Evolutionary conservation across 2,329 filamentous ascomycete genomes (phyloP), one percentile per base, ranked within the genome.

Genomic region (Talaromyces sp.): DNA sequence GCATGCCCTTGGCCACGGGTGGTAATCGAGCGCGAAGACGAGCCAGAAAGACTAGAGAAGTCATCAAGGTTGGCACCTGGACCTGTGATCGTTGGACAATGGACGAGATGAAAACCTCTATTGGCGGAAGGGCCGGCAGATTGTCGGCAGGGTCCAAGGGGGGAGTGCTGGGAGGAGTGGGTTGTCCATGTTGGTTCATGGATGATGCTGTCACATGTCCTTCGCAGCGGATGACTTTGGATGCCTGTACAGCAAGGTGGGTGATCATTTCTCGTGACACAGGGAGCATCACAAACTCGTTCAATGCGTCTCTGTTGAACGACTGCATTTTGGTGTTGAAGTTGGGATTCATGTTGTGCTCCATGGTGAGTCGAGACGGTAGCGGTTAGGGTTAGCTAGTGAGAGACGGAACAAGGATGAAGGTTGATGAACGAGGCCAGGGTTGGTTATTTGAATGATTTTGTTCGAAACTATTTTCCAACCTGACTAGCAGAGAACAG

Each of bases 41-140:
- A 69, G 84, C 85, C 58, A 99, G 87, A 81, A 97, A 99, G 73
- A 97, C 91, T 40, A 99, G 83, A 7, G 92, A 92, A 36, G 91
- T 93, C 94, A 99, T 97, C 65, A 99, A 83, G 7, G 94, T 99
- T 11, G 94, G 90, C 55, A 97, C 92, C 80, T 97, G 93, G 31
- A 97, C 94, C 73, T 97, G 96, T 64, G 93, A 97, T 61, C 89
- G 88, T 69, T 90, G 85, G 61, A 97, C 92, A 31, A 99, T 83
- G 63, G 91, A 91, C 53, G 85, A 87, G 77, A 99, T 97, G 81
- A 97, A 99, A 59, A 86, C 84, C 74, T 96, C 90, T 36, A 97
- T 79, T 0, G 89, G 87, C 2, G 94, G 94, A 33, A 99, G 63
- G 63, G 77, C 64, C 66, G 78, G 66, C 69, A 80, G 63, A 28